Percentiles rank a stretch among this genome's conserved stretches.
These are phyloP conservation scores for Alternaria rosae DNA, from an alignment of 2,329 filamentous ascomycete species.

Conservation along the genomic window DNA sequence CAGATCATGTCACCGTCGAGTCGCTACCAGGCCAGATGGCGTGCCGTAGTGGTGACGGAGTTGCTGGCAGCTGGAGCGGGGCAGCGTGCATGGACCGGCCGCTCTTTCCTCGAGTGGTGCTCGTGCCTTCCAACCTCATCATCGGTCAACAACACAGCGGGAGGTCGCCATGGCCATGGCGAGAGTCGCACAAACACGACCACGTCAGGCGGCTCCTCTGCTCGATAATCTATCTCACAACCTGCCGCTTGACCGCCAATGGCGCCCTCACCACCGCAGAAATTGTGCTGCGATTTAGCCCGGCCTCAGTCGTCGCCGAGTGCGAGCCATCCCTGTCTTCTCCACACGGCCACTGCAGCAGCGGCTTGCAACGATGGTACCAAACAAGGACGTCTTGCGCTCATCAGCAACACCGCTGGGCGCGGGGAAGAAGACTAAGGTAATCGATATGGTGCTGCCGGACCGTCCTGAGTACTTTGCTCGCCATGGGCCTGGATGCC, in stretches of 20 bases:
- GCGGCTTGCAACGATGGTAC: conserved; percentile 13
- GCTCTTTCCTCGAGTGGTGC: conserved; percentile 24
- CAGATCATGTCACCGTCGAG: neutral
- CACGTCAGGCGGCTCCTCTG: conserved; percentile 18
- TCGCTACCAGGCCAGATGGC: conserved; percentile 1
- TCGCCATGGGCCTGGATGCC: conserved; percentile 17
- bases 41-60: conserved; percentile 8
- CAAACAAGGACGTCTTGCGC: conserved; percentile 5
- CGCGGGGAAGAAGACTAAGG: conserved; percentile 12
- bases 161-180: conserved; percentile 22
- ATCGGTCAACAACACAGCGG: conserved; percentile 27
- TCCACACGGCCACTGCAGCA: conserved; percentile 24
- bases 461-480: neutral
- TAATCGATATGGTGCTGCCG: neutral
- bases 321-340: conserved; percentile 22
- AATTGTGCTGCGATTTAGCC: conserved; percentile 19
- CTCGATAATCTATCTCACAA: conserved; percentile 16
- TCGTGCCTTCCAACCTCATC: conserved; percentile 19
- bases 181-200: conserved; percentile 24
- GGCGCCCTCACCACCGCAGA: conserved; percentile 2
- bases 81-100: conserved; percentile 25
- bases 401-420: conserved; percentile 9
- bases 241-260: conserved; percentile 15
- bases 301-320: conserved; percentile 8
- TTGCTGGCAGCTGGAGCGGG: conserved; percentile 12